Conservation (phyloP, 2,329 filamentous ascomycete species). For the Monosporascus sp. region DNA sequence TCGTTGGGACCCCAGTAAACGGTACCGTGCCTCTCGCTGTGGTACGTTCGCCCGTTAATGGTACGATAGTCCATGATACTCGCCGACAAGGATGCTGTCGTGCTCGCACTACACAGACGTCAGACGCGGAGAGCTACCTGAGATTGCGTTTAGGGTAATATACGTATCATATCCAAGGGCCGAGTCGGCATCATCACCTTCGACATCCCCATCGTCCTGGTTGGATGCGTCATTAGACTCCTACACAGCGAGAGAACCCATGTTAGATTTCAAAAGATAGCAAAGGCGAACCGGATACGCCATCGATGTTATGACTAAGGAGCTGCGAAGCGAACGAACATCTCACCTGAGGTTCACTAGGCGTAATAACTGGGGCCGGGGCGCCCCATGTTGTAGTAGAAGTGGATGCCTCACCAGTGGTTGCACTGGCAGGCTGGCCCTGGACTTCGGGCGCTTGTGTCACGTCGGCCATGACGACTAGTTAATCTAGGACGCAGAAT, state of each 20-base stretch:
- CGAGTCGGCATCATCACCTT: constrained; percentile 1
- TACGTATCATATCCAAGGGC: constrained; percentile 1
- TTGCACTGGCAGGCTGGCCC: no score
- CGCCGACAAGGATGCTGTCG: constrained; percentile 1
- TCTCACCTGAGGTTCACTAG: background rate
- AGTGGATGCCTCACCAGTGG: background rate
- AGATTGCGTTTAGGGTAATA: background rate
- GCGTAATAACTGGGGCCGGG: background rate
- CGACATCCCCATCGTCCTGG: background rate
- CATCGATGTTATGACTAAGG: background rate
- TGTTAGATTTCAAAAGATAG: background rate
- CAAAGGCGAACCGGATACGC: background rate
- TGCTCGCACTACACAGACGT: background rate
- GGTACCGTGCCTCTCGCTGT: background rate
- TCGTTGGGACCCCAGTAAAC: constrained; percentile 2
- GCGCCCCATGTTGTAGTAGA: background rate
- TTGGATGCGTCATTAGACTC: background rate
- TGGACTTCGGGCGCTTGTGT: no score
- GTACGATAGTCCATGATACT: constrained; percentile 1
- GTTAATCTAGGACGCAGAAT: no score
- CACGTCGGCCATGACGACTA: no score
- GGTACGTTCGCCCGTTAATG: constrained; percentile 1
- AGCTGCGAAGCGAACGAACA: background rate
- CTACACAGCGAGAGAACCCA: background rate
- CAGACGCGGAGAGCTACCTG: background rate